phyloP scores from a whole-genome alignment of 106 monocot genomes.

The Platanthera zijinensis region DNA sequence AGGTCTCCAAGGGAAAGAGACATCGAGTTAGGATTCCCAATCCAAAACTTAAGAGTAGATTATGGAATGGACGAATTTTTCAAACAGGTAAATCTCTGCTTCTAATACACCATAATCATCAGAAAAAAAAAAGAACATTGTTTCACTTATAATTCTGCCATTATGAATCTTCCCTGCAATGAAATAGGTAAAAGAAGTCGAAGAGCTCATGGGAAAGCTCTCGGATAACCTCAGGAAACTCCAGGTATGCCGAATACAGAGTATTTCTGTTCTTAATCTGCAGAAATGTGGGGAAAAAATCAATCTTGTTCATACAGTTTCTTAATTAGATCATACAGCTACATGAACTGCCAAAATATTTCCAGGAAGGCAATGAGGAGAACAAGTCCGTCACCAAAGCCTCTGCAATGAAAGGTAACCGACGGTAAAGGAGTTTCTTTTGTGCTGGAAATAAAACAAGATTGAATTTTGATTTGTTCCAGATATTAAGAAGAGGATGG shows the following conservation, averaged over 20 bases:
- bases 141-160: neutral
- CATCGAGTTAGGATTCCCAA: conserved; percentile 24
- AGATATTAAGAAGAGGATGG: conserved; percentile 54
- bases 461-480: neutral
- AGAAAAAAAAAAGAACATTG: neutral
- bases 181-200: conserved; percentile 32
- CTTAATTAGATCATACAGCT: neutral
- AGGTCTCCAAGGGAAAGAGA: conserved; percentile 18
- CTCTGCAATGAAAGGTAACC: conserved; percentile 52
- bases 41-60: conserved; percentile 13
- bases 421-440: neutral
- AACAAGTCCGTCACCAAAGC: conserved; percentile 45
- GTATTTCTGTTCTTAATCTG: neutral
- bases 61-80: conserved; percentile 43
- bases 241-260: conserved; percentile 26
- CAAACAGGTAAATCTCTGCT: conserved; percentile 17
- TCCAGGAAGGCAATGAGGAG: conserved; percentile 46
- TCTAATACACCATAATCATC: neutral
- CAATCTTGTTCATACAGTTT: neutral
- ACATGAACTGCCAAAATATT: neutral
- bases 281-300: neutral
- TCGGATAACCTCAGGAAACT: conserved; percentile 34
- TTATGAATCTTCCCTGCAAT: neutral
- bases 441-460: neutral
- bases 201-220: conserved; percentile 34